phyloP scores from a whole-genome alignment of 805 yeast species.

The Candida koratica region DNA sequence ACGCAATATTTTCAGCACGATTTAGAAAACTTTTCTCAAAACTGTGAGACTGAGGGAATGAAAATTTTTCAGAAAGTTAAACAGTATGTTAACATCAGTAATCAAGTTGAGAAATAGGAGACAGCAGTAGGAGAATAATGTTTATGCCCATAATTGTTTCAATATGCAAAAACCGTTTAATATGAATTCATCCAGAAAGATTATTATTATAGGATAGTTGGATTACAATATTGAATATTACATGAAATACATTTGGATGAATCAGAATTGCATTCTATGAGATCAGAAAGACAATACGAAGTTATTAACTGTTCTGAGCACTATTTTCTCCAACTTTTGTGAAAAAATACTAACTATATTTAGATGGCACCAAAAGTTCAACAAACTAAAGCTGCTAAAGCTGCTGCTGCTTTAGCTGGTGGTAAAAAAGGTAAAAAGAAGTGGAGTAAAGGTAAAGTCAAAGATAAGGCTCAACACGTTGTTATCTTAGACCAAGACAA shows the following conservation, averaged over 20 bases:
- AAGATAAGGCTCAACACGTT: slow-evolving; percentile 99
- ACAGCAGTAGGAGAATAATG: too few relatives aligned
- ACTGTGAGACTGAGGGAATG: slow-evolving; percentile 6
- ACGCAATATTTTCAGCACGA: slow-evolving; percentile 2
- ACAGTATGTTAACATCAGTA: slow-evolving; percentile 8
- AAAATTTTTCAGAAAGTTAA: slow-evolving; percentile 7
- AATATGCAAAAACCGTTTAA: too few relatives aligned
- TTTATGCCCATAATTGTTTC: too few relatives aligned
- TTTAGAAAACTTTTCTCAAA: slow-evolving; percentile 1
- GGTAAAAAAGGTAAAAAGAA: slow-evolving; percentile 99
- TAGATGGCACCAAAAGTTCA: slow-evolving; percentile 98
- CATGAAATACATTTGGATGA: too few relatives aligned
- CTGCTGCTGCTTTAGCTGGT: slow-evolving; percentile 99
- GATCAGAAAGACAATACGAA: too few relatives aligned
- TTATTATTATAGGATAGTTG: too few relatives aligned
- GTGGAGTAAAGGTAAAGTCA: slow-evolving; percentile 99
- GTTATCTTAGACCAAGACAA: slow-evolving; percentile 96
- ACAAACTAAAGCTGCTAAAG: slow-evolving; percentile 99
- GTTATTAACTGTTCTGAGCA: too few relatives aligned
- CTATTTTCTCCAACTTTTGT: background rate
- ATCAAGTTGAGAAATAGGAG: too few relatives aligned
- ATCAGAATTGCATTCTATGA: too few relatives aligned
- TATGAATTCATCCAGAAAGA: too few relatives aligned
- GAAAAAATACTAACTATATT: slow-evolving; percentile 22
- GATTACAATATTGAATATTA: too few relatives aligned